Evolutionary conservation across 208 protist species (phyloP).

Genomic region (Vickermania spadyakhi): DNA sequence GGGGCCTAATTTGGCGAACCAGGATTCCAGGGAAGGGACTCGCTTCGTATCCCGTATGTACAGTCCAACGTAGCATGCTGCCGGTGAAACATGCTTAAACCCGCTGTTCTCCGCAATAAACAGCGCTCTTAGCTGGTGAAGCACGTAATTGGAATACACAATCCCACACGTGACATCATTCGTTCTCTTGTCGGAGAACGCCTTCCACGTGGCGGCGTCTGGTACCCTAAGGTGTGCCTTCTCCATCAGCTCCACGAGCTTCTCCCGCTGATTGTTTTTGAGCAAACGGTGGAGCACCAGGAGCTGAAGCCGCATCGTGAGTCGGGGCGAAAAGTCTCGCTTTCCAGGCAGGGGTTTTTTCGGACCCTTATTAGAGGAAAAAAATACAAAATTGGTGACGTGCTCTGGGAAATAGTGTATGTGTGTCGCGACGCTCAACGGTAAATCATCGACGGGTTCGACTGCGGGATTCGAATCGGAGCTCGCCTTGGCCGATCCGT

Average conservation of each 20-base stretch:
- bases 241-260: conserved; percentile 34
- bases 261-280: conserved; percentile 23
- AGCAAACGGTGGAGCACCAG: conserved; percentile 33
- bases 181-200: conserved; percentile 41
- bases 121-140: neutral
- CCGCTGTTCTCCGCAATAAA: neutral
- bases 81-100: neutral
- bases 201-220: conserved; percentile 29
- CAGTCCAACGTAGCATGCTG: conserved; percentile 7
- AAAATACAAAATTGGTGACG: conserved; percentile 61
- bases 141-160: neutral
- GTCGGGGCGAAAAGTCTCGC: conserved; percentile 11
- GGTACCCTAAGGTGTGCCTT: conserved; percentile 18
- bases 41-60: conserved; percentile 18
- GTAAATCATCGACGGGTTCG: conserved; percentile 8
- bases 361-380: conserved; percentile 10
- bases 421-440: conserved; percentile 35
- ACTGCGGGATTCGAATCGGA: neutral
- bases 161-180: conserved; percentile 31
- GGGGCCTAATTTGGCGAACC: conserved; percentile 23
- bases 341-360: conserved; percentile 28
- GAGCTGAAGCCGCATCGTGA: conserved; percentile 14
- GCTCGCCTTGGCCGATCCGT: conserved; percentile 4
- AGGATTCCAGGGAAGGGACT: conserved; percentile 32
- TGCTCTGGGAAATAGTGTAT: conserved; percentile 55